Percentiles rank a stretch among this genome's conserved stretches.
These are phyloP conservation scores for Rhodotorula taiwanensis DNA, from an alignment of 768 basidiomycete species.

Conservation along the genomic window DNA sequence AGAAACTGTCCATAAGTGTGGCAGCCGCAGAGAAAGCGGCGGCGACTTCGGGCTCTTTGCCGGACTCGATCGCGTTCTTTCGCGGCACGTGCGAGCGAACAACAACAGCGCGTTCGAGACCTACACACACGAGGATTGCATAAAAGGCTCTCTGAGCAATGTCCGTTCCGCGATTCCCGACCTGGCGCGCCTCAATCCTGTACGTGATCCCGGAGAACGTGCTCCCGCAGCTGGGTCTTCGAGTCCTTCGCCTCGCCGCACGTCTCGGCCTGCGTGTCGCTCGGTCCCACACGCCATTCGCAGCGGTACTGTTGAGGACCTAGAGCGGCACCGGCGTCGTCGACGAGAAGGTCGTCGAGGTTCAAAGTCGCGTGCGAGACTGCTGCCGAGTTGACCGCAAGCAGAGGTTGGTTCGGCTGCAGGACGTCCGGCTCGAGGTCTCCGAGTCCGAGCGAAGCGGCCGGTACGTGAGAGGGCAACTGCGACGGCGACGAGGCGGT, in stretches of 20 bases:
- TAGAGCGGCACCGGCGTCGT: not conserved
- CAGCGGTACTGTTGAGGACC: constrained; percentile 1
- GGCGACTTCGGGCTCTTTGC: not conserved
- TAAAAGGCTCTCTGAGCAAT: too few relatives aligned
- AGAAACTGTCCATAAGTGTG: constrained; percentile 26
- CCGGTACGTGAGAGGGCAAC: not conserved
- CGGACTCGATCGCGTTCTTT: too few relatives aligned
- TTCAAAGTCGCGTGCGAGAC: not conserved
- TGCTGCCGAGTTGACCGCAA: not conserved
- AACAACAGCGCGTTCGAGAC: too few relatives aligned
- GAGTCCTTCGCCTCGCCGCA: constrained; percentile 6
- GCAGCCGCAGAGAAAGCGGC: not conserved
- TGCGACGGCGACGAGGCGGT: not conserved
- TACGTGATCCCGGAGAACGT: constrained; percentile 1
- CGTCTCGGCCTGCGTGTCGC: not conserved
- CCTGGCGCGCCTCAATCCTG: too few relatives aligned
- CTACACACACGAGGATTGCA: too few relatives aligned
- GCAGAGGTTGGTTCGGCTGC: not conserved
- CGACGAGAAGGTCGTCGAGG: not conserved
- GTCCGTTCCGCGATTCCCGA: too few relatives aligned
- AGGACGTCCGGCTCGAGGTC: not conserved
- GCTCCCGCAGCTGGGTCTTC: not conserved
- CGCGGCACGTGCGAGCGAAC: too few relatives aligned
- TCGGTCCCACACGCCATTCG: constrained; percentile 13
- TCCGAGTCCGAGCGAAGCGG: not conserved